Percentiles rank a stretch among this genome's conserved stretches.
These are phyloP conservation scores for Cystobasidium tubakii DNA, from an alignment of 768 basidiomycete genomes.

Conservation along the genomic window DNA sequence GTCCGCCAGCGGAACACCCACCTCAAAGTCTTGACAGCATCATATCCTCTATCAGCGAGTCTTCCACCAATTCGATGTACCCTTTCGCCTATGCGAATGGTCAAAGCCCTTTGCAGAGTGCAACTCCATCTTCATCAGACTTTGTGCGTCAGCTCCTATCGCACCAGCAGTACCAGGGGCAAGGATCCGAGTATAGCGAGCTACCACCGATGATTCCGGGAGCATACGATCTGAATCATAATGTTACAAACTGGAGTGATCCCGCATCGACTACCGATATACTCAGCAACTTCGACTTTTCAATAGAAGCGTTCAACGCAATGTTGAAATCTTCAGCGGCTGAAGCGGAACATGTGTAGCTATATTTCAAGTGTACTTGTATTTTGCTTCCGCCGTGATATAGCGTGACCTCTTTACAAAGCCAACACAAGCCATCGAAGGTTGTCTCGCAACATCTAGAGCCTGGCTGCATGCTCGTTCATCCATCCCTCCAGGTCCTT, in stretches of 20 bases:
- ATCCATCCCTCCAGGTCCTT: conserved; percentile 9
- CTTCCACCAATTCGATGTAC: neutral
- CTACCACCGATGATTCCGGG: neutral
- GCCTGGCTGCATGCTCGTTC: neutral
- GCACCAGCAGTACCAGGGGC: neutral
- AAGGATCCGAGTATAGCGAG: neutral
- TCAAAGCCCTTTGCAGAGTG: neutral
- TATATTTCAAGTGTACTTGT: neutral
- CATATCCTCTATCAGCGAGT: neutral
- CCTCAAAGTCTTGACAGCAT: conserved; percentile 1
- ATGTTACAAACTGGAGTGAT: neutral
- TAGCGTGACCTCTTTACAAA: neutral
- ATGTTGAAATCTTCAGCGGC: neutral
- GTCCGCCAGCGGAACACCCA: neutral
- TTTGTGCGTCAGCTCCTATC: neutral
- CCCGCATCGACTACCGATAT: conserved; percentile 1
- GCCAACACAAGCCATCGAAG: neutral
- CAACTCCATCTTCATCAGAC: neutral
- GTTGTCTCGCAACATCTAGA: neutral
- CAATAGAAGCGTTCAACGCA: conserved; percentile 14
- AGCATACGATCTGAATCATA: neutral
- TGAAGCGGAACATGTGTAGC: neutral
- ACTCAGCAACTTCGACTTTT: conserved; percentile 20
- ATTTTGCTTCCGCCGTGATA: neutral
- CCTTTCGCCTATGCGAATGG: neutral